Conservation (phyloP, 257 asterid species). For the Plectranthus barbatus region DNA sequence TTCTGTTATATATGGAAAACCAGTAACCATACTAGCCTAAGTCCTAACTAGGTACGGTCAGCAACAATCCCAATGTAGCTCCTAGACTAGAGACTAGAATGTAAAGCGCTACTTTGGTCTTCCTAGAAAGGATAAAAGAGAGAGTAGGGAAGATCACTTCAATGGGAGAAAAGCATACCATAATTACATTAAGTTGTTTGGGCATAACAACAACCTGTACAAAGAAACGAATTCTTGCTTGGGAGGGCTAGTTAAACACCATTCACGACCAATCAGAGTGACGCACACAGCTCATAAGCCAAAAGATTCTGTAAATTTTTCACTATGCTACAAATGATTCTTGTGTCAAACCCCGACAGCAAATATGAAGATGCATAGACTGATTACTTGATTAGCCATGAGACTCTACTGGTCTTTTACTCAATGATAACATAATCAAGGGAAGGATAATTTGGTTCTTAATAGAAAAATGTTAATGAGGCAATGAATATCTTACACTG, state of each 20-base stretch:
- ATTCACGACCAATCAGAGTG: background rate
- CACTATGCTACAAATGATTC: background rate
- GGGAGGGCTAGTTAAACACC: background rate
- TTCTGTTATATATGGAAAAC: background rate
- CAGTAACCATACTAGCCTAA: background rate
- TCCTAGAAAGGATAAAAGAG: background rate
- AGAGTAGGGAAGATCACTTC: background rate
- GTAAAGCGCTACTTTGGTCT: no score
- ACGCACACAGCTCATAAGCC: background rate
- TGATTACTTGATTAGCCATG: background rate
- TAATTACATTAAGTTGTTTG: background rate
- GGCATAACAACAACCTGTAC: background rate
- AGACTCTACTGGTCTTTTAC: background rate
- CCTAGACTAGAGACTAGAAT: no score
- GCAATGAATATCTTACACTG: slow-evolving; percentile 34
- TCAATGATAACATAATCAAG: background rate
- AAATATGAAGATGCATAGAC: background rate
- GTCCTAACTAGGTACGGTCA: background rate
- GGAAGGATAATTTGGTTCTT: background rate
- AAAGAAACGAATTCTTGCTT: background rate
- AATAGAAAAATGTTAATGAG: background rate
- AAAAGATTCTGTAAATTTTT: background rate
- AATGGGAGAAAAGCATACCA: background rate
- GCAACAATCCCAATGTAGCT: background rate
- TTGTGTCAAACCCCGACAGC: background rate